Conservation (phyloP, 2,329 filamentous ascomycete genomes). For the Pseudopyricularia cyperi region DNA sequence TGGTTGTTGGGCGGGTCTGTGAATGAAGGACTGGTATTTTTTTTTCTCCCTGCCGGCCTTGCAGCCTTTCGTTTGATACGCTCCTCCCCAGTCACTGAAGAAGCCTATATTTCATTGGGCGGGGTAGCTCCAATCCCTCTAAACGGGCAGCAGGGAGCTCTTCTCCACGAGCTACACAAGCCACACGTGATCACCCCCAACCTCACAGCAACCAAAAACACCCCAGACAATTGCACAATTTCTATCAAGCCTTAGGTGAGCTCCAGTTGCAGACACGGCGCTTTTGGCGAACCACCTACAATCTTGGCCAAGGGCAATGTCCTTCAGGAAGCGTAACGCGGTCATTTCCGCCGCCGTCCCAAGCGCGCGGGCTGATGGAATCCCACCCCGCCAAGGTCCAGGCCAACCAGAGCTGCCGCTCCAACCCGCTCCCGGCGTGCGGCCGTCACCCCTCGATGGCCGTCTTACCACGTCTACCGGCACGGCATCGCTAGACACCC, state of each 20-base stretch:
- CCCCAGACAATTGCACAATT: too few species aligned
- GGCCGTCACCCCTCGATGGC: constrained; percentile 81
- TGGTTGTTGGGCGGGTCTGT: not conserved
- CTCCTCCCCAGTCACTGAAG: not conserved
- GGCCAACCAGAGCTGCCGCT: constrained; percentile 8
- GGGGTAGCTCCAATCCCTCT: not conserved
- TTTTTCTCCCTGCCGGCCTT: not conserved
- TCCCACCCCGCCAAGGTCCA: constrained; percentile 9
- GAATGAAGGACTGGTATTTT: not conserved
- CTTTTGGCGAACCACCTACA: not conserved
- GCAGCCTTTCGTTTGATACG: not conserved
- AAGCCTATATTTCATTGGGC: not conserved
- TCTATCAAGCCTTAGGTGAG: too few species aligned
- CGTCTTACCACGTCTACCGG: constrained; percentile 84
- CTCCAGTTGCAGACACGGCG: too few species aligned
- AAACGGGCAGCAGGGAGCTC: not conserved
- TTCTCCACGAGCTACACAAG: too few species aligned
- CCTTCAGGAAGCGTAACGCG: constrained; percentile 43
- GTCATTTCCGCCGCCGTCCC: constrained; percentile 30
- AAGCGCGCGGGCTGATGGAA: constrained; percentile 9
- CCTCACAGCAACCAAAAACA: not conserved
- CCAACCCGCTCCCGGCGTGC: constrained; percentile 36
- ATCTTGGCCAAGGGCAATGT: constrained; percentile 24
- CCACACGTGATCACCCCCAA: not conserved
- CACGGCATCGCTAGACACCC: constrained; percentile 68